Evolutionary conservation across 2,329 filamentous ascomycete genomes (phyloP).

Genomic region (Phialophora tarda): DNA sequence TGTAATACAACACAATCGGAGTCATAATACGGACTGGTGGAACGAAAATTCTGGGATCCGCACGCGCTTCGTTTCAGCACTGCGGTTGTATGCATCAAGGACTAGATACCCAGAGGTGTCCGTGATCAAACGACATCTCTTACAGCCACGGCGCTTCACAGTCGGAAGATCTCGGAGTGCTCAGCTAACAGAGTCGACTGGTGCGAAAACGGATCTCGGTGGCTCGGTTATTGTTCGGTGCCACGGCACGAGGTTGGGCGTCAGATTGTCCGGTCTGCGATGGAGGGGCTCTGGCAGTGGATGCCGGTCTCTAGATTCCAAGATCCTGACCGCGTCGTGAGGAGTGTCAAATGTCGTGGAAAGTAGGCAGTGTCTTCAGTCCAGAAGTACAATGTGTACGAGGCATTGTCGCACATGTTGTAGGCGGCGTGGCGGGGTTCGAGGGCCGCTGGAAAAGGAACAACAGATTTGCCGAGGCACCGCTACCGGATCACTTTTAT

Average conservation of each 20-base stretch:
- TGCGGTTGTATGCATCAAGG: background rate
- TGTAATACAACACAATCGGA: background rate
- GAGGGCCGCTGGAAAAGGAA: conserved; percentile 3
- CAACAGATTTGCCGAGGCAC: conserved; percentile 19
- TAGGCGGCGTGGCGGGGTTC: background rate
- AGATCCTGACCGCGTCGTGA: background rate
- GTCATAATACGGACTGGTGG: background rate
- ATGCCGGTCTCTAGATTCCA: background rate
- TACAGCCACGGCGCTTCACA: background rate
- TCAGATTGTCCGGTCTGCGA: background rate
- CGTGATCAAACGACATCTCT: background rate
- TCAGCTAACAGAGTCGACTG: background rate
- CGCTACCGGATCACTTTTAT: background rate
- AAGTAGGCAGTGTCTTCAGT: background rate
- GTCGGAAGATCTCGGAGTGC: conserved; percentile 15
- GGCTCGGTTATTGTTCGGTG: conserved; percentile 22
- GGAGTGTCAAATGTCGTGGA: background rate
- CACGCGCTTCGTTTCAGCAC: background rate
- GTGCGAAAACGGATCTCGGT: conserved; percentile 7
- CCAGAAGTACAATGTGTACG: background rate
- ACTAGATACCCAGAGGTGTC: background rate
- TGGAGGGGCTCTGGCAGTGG: background rate
- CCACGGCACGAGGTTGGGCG: background rate
- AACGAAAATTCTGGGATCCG: background rate
- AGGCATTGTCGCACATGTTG: background rate